Evolutionary conservation across 345 rosid species (phyloP), one percentile per base, ranked within the genome.

Genomic region (Geranium rotundifolium): DNA sequence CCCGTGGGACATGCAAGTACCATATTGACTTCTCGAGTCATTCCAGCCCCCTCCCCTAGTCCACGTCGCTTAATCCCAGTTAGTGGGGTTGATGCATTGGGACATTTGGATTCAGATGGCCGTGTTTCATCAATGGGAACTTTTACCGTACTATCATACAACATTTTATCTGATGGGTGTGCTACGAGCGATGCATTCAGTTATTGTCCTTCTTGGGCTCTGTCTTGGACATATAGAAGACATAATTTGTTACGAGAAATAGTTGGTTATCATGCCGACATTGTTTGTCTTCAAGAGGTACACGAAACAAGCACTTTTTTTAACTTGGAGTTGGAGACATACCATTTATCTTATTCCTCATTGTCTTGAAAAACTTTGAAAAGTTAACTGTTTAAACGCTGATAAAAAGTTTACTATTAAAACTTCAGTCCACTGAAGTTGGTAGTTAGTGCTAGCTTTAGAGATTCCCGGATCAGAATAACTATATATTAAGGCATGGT

Each of bases 201-300:
- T 63, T 93, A 88, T 71, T 93, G 99, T 67, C 99, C 99, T 63
- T 75, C 97, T 18, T 93, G 99, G 97, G 95, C 99, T 67, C 95
- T 93, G 68, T 80, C 99, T 9, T 93, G 99, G 99, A 82, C 91
- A 31, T 93, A 93, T 68, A 95, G 99, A 62, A 79, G 90, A 59
- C 99, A 93, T 71, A 93, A 93, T 79, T 71, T 93, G 67, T 73
- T 93, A 31, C 78, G 96, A 70, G 99, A 93, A 72, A 86, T 93
- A 62, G 89, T 93, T 63, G 92, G 89, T 59, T 93, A 93, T 56
- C 82, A 87, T 63, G 99, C 97, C 13, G 97, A 93, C 79, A 80
- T 93, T 70, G 95, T 93, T 68, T 93, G 99, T 69, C 93, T 92
- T 52, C 98, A 92, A 67, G 98, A 92, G 93, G 98, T 92, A 79